A percentile compares a stretch with the other conserved stretches of the same genome.
phyloP scores from a whole-genome alignment of 441 rosid species.

The Rhodomyrtus psidioides region DNA sequence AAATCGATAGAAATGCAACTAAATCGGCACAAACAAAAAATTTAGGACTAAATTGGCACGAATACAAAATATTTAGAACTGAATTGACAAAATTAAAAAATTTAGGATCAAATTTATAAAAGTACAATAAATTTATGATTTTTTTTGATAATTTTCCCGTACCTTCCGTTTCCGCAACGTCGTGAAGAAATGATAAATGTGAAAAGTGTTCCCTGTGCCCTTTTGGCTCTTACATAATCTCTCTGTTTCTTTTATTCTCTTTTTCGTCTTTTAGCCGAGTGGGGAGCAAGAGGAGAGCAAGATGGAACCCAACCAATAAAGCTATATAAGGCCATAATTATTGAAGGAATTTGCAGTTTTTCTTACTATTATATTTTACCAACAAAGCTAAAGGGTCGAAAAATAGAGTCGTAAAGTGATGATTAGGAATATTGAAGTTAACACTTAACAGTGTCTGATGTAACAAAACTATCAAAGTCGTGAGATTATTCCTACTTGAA shows the following conservation, averaged over 20 bases:
- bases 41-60: no score
- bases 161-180: not conserved
- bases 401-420: not conserved
- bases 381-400: not conserved
- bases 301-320: not conserved
- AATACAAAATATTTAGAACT: no score
- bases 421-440: not conserved
- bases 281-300: not conserved
- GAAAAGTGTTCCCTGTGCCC: not conserved
- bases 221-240: not conserved
- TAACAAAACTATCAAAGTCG: not conserved
- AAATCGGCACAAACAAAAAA: no score
- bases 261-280: not conserved
- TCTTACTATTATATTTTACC: not conserved
- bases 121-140: no score
- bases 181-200: not conserved
- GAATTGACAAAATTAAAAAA: no score
- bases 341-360: not conserved
- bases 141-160: no score
- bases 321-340: not conserved
- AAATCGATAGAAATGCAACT: no score
- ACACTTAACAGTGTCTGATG: not conserved
- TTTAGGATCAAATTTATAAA: no score
- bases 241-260: not conserved
- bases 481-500: not conserved